Percentiles rank a stretch among this genome's conserved stretches.
Evolutionary conservation across 495 filamentous ascomycete species (phyloP).

Genomic region (Echria macrotheca): DNA sequence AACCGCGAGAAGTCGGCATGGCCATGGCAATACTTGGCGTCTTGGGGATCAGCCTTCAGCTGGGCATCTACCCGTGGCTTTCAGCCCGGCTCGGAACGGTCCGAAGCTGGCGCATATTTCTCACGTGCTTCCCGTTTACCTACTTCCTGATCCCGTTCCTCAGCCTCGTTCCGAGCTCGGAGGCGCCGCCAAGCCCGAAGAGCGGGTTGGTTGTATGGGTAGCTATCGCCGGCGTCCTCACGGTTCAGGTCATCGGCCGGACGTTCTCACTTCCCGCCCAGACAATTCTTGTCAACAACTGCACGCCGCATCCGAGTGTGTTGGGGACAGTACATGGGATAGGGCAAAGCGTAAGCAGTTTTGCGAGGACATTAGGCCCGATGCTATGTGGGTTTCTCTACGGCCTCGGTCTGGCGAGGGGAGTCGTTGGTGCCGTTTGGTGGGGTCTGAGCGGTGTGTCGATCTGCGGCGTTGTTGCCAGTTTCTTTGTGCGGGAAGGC

Average conservation of each 20-base stretch:
- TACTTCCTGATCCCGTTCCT: conserved; percentile 71
- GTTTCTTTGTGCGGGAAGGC: conserved; percentile 67
- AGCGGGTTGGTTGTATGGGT: conserved; percentile 63
- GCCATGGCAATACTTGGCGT: conserved; percentile 72
- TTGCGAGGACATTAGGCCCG: conserved; percentile 70
- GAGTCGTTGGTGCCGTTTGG: conserved; percentile 71
- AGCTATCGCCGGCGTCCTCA: conserved; percentile 60
- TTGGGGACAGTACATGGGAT: conserved; percentile 80
- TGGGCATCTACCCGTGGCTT: conserved; percentile 68
- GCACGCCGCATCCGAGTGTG: conserved; percentile 72
- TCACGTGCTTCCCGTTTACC: conserved; percentile 66
- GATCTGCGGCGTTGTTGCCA: conserved; percentile 53
- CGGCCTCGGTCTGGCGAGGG: conserved; percentile 61
- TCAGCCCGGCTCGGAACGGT: conserved; percentile 63
- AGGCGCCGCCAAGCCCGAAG: conserved; percentile 56
- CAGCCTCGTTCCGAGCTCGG: conserved; percentile 58
- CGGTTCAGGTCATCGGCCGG: conserved; percentile 69
- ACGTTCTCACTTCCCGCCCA: conserved; percentile 76
- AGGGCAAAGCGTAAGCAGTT: conserved; percentile 65
- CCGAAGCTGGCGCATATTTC: conserved; percentile 60
- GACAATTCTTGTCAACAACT: conserved; percentile 79
- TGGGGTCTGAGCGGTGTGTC: conserved; percentile 66
- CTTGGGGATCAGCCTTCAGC: conserved; percentile 71
- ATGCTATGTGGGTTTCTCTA: conserved; percentile 66
- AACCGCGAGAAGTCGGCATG: conserved; percentile 67